A percentile compares a stretch with the other conserved stretches of the same genome.
Conservation (phyloP, 2,329 filamentous ascomycete genomes). For the Aureobasidium sp. region DNA sequence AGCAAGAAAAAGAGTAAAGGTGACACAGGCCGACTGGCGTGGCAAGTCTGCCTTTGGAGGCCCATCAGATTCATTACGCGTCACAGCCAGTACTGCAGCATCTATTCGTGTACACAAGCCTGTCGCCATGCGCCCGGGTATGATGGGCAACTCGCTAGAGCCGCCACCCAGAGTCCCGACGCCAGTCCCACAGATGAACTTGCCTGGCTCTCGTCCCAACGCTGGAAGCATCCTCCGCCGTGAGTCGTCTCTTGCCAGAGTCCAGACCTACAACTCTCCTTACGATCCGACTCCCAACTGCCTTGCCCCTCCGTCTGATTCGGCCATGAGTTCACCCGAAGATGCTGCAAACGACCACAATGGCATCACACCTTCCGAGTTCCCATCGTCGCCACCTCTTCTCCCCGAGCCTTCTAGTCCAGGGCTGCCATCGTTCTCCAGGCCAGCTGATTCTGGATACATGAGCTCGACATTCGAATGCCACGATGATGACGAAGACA, state of each 20-base stretch:
- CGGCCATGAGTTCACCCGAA: slow-evolving; percentile 37
- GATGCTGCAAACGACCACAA: slow-evolving; percentile 41
- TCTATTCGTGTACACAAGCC: slow-evolving; percentile 81
- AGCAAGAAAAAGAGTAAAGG: slow-evolving; percentile 70
- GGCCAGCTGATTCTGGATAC: slow-evolving; percentile 62
- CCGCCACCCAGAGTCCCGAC: slow-evolving; percentile 70
- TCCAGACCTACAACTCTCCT: slow-evolving; percentile 15
- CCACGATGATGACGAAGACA: slow-evolving; percentile 48
- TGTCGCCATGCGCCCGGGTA: slow-evolving; percentile 44
- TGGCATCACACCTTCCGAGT: slow-evolving; percentile 49
- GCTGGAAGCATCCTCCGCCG: slow-evolving; percentile 15
- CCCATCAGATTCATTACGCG: slow-evolving; percentile 63
- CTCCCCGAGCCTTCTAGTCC: slow-evolving; percentile 76
- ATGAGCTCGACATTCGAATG: slow-evolving; percentile 67
- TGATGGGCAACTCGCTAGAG: slow-evolving; percentile 51
- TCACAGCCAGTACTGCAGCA: slow-evolving; percentile 83
- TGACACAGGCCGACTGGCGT: slow-evolving; percentile 64
- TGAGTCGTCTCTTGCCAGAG: slow-evolving; percentile 16
- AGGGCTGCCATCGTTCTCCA: slow-evolving; percentile 40
- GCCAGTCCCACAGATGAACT: slow-evolving; percentile 53
- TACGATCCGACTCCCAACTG: slow-evolving; percentile 19
- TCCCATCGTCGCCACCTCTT: slow-evolving; percentile 84
- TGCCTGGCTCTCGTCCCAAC: slow-evolving; percentile 7
- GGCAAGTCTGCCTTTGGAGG: slow-evolving; percentile 63
- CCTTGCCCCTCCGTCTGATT: slow-evolving; percentile 29